Evolutionary conservation across 306 rosid genomes (phyloP).

Genomic region (Corylus americana): DNA sequence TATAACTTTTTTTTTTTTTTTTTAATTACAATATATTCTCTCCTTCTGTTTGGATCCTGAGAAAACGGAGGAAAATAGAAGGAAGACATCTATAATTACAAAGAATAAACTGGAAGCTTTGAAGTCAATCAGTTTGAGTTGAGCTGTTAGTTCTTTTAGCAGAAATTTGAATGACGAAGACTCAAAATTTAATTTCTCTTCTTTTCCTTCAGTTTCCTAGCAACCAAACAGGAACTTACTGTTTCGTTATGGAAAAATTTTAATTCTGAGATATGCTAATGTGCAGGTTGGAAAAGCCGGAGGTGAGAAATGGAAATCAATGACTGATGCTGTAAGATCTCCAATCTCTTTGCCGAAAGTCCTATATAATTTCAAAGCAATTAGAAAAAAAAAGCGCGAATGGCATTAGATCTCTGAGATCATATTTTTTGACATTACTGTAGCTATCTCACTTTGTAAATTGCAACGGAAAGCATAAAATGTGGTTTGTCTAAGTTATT

Average conservation of each 20-base stretch:
- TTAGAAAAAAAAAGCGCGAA: not conserved
- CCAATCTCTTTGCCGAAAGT: not conserved
- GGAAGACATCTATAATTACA: not conserved
- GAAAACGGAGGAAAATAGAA: not conserved
- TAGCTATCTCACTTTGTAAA: not conserved
- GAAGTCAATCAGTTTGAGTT: not conserved
- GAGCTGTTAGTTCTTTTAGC: not conserved
- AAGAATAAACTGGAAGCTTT: not conserved
- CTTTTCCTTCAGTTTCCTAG: not conserved
- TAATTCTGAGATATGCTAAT: not conserved
- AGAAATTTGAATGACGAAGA: not conserved
- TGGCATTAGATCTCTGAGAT: not conserved
- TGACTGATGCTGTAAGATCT: conserved; percentile 26
- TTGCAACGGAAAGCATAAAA: not conserved
- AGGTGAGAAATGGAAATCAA: conserved; percentile 32
- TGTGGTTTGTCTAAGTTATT: not conserved
- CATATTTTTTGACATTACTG: not conserved
- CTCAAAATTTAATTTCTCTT: not conserved
- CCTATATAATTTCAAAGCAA: not conserved
- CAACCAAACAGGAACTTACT: not conserved
- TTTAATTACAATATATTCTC: not conserved
- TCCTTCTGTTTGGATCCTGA: not conserved
- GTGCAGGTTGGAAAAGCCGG: conserved; percentile 37
- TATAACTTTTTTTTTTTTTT: too few species aligned
- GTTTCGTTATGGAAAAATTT: not conserved